Percentiles rank a stretch among this genome's conserved stretches.
Conservation (phyloP, 2,329 filamentous ascomycete genomes). For the Chrysosporium keratinophilum region DNA sequence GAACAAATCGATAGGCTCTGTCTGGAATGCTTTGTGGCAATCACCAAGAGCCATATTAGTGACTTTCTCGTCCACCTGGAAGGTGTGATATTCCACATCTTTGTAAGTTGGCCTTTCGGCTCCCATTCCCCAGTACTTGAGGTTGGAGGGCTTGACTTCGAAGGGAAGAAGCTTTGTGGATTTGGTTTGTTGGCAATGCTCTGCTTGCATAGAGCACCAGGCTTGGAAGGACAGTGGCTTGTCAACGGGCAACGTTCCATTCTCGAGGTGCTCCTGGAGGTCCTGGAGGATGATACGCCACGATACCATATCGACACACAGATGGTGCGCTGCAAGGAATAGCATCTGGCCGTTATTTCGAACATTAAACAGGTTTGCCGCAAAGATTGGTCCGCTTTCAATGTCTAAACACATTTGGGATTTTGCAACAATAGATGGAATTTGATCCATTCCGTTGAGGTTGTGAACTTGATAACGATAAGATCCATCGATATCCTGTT, state of each 20-base stretch:
- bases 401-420: constrained; percentile 29
- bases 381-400: constrained; percentile 20
- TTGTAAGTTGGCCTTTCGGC: constrained; percentile 25
- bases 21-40: constrained; percentile 28
- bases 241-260: constrained; percentile 25
- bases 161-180: constrained; percentile 20
- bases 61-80: constrained; percentile 25
- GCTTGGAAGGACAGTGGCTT: constrained; percentile 32
- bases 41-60: constrained; percentile 25
- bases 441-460: constrained; percentile 19
- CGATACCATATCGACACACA: constrained; percentile 21
- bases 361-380: constrained; percentile 28
- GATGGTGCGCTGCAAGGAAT: constrained; percentile 27
- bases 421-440: constrained; percentile 15
- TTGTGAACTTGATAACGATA: constrained; percentile 14
- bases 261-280: constrained; percentile 21
- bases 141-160: constrained; percentile 24
- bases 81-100: constrained; percentile 27
- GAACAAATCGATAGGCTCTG: constrained; percentile 32
- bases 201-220: constrained; percentile 30
- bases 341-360: constrained; percentile 20
- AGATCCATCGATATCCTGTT: constrained; percentile 12
- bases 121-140: constrained; percentile 32
- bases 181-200: constrained; percentile 16
- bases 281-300: constrained; percentile 18